Evolutionary conservation across 176 grass and related monocot species (phyloP), one percentile per base, ranked within the genome.

Genomic region (Olyra latifolia): DNA sequence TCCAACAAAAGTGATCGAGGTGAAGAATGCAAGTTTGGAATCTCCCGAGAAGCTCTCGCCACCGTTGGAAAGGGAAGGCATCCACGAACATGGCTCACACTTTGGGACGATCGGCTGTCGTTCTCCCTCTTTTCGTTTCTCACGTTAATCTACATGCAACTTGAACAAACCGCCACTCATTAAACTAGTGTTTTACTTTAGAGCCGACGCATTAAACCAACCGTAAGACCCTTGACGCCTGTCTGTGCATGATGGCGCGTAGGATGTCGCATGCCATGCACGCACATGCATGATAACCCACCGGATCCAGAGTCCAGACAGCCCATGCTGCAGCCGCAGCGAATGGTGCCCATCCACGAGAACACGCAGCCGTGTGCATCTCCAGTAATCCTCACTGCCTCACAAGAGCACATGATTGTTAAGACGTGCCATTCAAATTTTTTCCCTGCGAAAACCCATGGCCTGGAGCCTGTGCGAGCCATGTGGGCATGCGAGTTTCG

Each of bases 21-120:
- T 32, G 71, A 81, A 59, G 64, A 77, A 58, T 8, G 40, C 77
- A 85, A 82, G 65, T 45, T 85, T 89, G 16, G 78, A 82, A 86
- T 89, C 41, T 49, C 63, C 4, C 10, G 25, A 0, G 64, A 69
- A 64, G 56, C 73, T 83, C 77, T 83, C 80, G 30, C 40, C 15
- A 57, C 22, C 75, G 69, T 74, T 77, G 77, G 22, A 82, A 89
- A 73, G 58, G 28, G 6, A 45, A 71, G 39, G 87, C 71, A 75
- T 75, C 81, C 16, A 24, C 15, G 20, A 46, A 74, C 76, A 85
- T 76, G 83, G 80, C 74, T 55, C 35, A 45, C 65, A 10, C 78
- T 86, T 71, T 54, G 19, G 57, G 25, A 73, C 78, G 88, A 58
- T 53, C 30, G 83, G 72, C 66, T 82, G 25, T 35, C 64, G 64